Base-by-base conservation (phyloP, 106 monocot species). In the Dendrobium huoshanense region DNA sequence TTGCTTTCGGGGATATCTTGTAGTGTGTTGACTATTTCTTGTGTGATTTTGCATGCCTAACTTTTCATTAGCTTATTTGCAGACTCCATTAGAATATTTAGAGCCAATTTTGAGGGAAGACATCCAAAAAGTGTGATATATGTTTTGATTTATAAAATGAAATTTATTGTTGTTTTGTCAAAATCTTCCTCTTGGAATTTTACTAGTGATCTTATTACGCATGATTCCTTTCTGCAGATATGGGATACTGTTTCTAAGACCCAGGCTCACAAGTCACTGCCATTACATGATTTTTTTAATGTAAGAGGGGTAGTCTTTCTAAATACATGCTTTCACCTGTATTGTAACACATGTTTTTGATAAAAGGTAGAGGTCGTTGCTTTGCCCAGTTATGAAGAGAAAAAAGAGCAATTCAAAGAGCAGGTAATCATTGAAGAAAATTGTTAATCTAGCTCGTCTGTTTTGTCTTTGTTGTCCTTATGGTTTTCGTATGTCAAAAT, bases 321-420 rank as follows among this genome's bases (percentile, higher is more conserved):
- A 72, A 11, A 4, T 9, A 17, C 9, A 72, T 9, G 33, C 3
- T 11, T 7, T 41, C 54, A 29, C 20, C 6, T 79, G 61, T 10
- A 1, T 59, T 59, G n/a, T 41, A 3, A 18, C 64, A 41, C 29
- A n/a, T 29, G 9, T 24, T 55, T 20, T 33, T 25, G 19, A 7
- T 15, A 41, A 0, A 15, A 75, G n/a, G 42, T 43, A 49, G 43
- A 77, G 45, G 10, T 79, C n/a, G 15, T 85, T 15, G 85, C 90
- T 83, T 80, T 90, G 83, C 41, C 90, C 15, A 90, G 87, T 80
- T 90, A 84, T 84, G 90, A 90, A 82, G 83, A 85, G 31, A 90
- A 90, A 76, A 87, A 87, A 85, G 83, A 88, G 31, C 81, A 81
- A 80, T 90, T 90, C 73, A 86, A 82, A 25, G 81, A 88, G n/a